A percentile compares a stretch with the other conserved stretches of the same genome.
phyloP scores from a whole-genome alignment of 1,139 yeast genomes.

The Nadsonia commutata region DNA sequence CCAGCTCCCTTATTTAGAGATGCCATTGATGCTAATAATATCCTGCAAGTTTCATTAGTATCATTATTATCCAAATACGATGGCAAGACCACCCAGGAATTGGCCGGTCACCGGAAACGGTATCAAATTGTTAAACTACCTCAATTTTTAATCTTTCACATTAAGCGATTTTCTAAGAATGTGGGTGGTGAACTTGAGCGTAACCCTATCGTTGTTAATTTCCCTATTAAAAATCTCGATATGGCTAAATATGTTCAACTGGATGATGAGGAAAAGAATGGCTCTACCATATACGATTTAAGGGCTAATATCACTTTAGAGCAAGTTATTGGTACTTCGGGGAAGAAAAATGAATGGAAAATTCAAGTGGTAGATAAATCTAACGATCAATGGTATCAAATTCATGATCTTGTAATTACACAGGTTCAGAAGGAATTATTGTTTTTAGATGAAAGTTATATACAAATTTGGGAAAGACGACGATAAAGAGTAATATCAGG shows the following conservation, averaged over 20 bases:
- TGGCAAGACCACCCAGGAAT: conserved; percentile 24
- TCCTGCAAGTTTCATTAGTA: conserved; percentile 40
- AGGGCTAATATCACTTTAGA: conserved; percentile 40
- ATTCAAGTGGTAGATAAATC: conserved; percentile 34
- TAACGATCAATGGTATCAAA: conserved; percentile 39
- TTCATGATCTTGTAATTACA: conserved; percentile 37
- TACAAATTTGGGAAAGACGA: conserved; percentile 50
- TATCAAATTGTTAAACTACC: conserved; percentile 37
- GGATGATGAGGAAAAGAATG: conserved; percentile 9
- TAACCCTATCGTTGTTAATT: conserved; percentile 53
- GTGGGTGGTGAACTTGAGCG: conserved; percentile 23
- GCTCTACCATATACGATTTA: conserved; percentile 28
- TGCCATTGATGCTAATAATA: conserved; percentile 23
- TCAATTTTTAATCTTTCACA: conserved; percentile 36
- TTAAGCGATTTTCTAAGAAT: conserved; percentile 35
- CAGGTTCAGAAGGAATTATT: conserved; percentile 41
- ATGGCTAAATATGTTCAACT: conserved; percentile 22
- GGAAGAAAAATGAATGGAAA: conserved; percentile 28
- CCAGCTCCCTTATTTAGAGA: conserved; percentile 37
- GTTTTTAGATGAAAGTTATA: conserved; percentile 45
- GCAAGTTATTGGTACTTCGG: conserved; percentile 11
- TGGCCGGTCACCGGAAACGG: conserved; percentile 22
- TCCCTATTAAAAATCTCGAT: conserved; percentile 32
- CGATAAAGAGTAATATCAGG: background rate
- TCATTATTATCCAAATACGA: conserved; percentile 35